Conservation (phyloP, 768 basidiomycete genomes). For the Suillus hirtellus region DNA sequence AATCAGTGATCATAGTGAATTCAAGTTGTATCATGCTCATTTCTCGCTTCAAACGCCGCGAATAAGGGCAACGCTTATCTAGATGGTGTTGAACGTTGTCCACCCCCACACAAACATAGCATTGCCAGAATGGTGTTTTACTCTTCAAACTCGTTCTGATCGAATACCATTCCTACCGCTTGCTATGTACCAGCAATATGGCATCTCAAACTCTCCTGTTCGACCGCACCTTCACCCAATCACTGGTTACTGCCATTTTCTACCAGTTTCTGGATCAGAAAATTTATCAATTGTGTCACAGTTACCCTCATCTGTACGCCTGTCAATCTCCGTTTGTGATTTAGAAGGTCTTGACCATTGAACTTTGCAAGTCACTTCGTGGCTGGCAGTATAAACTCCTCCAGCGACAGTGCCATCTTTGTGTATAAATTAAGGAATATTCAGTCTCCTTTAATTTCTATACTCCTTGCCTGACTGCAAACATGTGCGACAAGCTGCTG, state of each 20-base stretch:
- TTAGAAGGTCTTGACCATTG: background rate
- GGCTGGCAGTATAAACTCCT: background rate
- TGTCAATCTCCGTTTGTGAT: background rate
- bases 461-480: background rate
- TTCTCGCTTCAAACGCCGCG: background rate
- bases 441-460: background rate
- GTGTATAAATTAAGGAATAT: background rate
- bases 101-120: background rate
- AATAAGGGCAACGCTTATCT: background rate
- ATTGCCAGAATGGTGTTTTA: background rate
- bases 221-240: background rate
- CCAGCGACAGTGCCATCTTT: background rate
- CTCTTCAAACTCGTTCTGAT: background rate
- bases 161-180: background rate
- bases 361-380: background rate
- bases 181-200: background rate
- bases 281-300: background rate
- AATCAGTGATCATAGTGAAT: background rate
- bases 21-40: background rate
- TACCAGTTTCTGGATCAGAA: background rate
- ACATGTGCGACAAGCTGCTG: background rate
- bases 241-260: background rate
- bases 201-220: background rate
- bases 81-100: background rate
- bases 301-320: background rate